Evolutionary conservation across 345 rosid genomes (phyloP).

Genomic region (Isatis tinctoria): DNA sequence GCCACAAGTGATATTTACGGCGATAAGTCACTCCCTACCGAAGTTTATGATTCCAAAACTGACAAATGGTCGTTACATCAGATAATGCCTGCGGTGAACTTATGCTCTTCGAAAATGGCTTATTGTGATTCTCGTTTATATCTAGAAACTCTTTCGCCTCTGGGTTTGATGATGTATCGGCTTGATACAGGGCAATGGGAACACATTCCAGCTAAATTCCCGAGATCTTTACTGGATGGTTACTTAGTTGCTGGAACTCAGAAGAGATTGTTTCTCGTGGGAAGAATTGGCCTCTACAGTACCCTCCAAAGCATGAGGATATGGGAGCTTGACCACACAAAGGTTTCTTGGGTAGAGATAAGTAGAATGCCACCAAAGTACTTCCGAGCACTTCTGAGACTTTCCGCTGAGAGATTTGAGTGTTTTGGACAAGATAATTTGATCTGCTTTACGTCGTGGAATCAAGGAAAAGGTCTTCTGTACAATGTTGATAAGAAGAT

Average conservation of each 20-base stretch:
- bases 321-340: conserved; percentile 91
- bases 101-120: conserved; percentile 94
- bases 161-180: conserved; percentile 89
- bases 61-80: conserved; percentile 76
- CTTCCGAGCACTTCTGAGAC: conserved; percentile 77
- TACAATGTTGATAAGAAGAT: conserved; percentile 86
- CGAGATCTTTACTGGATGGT: conserved; percentile 86
- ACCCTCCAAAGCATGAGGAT: conserved; percentile 95
- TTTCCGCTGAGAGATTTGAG: conserved; percentile 96
- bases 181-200: conserved; percentile 86
- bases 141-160: conserved; percentile 92
- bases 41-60: conserved; percentile 84
- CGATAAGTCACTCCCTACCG: conserved; percentile 83
- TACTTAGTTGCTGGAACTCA: conserved; percentile 94
- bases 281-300: conserved; percentile 92
- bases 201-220: conserved; percentile 91
- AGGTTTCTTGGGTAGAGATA: conserved; percentile 80
- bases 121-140: conserved; percentile 85
- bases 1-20: conserved; percentile 90
- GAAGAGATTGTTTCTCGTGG: conserved; percentile 83
- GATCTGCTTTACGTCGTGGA: conserved; percentile 97
- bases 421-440: conserved; percentile 97
- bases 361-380: conserved; percentile 93
- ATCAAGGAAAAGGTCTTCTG: conserved; percentile 88
- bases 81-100: conserved; percentile 92